Evolutionary conservation across 2,329 filamentous ascomycete species (phyloP).

Genomic region (Hymenoscyphus fructigenus): DNA sequence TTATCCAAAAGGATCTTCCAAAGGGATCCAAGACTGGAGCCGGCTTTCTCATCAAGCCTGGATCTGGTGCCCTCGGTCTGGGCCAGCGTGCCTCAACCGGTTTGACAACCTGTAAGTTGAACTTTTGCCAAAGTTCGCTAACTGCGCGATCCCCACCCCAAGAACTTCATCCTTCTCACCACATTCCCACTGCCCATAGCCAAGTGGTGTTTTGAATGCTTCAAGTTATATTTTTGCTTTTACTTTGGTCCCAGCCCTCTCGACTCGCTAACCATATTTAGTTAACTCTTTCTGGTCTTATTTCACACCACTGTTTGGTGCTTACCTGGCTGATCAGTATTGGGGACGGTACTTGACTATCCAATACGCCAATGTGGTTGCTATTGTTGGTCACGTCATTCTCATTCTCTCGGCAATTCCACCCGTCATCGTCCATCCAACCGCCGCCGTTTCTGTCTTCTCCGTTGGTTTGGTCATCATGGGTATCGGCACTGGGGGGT

Average conservation of each 20-base stretch:
- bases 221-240: background rate
- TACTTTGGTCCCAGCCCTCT: background rate
- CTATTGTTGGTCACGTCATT: slow-evolving; percentile 52
- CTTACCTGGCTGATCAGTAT: slow-evolving; percentile 56
- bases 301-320: slow-evolving; percentile 47
- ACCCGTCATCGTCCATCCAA: slow-evolving; percentile 43
- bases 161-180: background rate
- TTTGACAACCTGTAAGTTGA: slow-evolving; percentile 46
- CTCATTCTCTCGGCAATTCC: slow-evolving; percentile 46
- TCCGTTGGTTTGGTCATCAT: slow-evolving; percentile 49
- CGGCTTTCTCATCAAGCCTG: slow-evolving; percentile 35
- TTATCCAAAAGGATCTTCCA: slow-evolving; percentile 48
- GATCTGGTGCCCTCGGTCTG: slow-evolving; percentile 43
- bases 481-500: slow-evolving; percentile 45
- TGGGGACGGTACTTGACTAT: slow-evolving; percentile 62
- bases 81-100: slow-evolving; percentile 50
- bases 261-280: background rate
- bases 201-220: background rate
- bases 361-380: slow-evolving; percentile 45
- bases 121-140: background rate
- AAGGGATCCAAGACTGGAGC: slow-evolving; percentile 45
- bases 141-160: background rate
- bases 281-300: slow-evolving; percentile 41
- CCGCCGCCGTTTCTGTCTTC: slow-evolving; percentile 47
- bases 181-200: too few species aligned